phyloP scores from a whole-genome alignment of 208 protist genomes.

The Leishmania mexicana region DNA sequence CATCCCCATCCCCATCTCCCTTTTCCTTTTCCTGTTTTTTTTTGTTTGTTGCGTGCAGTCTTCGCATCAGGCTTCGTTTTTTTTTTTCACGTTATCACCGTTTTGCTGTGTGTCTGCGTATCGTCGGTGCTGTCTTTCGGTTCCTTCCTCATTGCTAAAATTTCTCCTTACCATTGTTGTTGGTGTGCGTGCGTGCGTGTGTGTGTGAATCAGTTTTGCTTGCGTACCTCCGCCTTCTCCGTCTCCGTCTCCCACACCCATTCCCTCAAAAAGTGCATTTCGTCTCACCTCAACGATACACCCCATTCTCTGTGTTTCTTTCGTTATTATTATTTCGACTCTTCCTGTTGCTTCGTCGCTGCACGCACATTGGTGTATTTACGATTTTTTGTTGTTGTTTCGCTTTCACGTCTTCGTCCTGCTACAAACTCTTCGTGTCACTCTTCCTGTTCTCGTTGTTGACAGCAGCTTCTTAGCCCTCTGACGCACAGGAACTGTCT shows the following conservation, averaged over 20 bases:
- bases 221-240: not conserved
- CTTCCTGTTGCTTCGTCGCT: not conserved
- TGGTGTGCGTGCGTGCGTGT: not conserved
- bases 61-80: not conserved
- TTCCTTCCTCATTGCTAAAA: not conserved
- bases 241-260: not conserved
- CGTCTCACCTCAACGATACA: not conserved
- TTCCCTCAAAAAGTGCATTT: not conserved
- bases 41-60: not conserved
- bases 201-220: not conserved
- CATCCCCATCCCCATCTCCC: not conserved
- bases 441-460: not conserved
- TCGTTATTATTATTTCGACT: not conserved
- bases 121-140: not conserved
- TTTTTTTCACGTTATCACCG: not conserved
- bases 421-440: not conserved
- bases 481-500: not conserved
- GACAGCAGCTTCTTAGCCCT: not conserved
- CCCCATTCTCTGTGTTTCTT: not conserved
- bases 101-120: not conserved
- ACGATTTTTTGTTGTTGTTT: slow-evolving; percentile 2
- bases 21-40: not conserved
- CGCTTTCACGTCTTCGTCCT: not conserved
- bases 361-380: not conserved
- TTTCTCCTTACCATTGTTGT: not conserved